Conservation (phyloP, 2,329 filamentous ascomycete species). For the Tolypocladium capitatum region DNA sequence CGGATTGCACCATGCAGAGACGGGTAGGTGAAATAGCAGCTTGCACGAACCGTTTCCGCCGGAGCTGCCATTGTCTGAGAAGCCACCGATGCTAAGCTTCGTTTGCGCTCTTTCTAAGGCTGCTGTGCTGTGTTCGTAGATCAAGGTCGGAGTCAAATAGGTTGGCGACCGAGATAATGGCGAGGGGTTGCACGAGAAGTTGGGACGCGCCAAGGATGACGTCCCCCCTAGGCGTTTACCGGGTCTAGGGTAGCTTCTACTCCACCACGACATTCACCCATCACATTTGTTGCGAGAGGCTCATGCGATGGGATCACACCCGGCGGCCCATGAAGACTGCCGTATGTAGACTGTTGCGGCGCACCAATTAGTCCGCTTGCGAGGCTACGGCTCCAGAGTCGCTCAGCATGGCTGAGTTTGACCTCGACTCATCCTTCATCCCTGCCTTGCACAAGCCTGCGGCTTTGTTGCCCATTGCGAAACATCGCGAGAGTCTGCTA, state of each 20-base stretch:
- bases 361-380: neutral
- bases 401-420: constrained; percentile 38
- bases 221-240: constrained; percentile 23
- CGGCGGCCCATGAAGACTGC: neutral
- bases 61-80: constrained; percentile 27
- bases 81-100: neutral
- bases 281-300: no score
- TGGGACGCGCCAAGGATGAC: constrained; percentile 17
- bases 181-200: constrained; percentile 3
- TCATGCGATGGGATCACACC: neutral
- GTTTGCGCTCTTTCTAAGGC: neutral
- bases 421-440: constrained; percentile 50
- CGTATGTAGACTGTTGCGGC: neutral
- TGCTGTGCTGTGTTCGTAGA: neutral
- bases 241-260: neutral
- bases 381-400: neutral
- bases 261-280: neutral
- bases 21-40: neutral
- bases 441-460: constrained; percentile 78
- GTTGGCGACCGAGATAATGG: neutral
- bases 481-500: constrained; percentile 64
- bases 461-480: constrained; percentile 72
- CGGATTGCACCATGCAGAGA: constrained; percentile 4
- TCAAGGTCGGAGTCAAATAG: neutral
- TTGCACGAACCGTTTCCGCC: constrained; percentile 28